phyloP scores from a whole-genome alignment of 306 rosid species.

The Ochetophila trinervis region DNA sequence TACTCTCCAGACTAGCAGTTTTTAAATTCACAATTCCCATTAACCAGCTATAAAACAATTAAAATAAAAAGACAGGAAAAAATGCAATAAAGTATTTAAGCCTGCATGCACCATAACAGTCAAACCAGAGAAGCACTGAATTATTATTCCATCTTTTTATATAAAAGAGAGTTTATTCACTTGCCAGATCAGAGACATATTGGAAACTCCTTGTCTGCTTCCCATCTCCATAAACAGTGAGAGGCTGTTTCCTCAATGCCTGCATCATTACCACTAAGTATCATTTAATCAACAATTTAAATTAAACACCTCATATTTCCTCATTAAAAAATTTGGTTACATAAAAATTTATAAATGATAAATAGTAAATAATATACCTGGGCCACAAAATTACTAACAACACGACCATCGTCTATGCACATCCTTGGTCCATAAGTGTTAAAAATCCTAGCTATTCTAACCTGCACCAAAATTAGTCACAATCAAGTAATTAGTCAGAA shows the following conservation, averaged over 20 bases:
- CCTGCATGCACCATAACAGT: neutral
- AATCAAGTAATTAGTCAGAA: neutral
- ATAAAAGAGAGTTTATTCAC: neutral
- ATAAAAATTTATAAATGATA: neutral
- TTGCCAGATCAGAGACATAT: slow-evolving; percentile 96
- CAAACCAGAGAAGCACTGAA: too few species aligned
- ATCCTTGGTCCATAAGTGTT: slow-evolving; percentile 97
- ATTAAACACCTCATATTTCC: slow-evolving; percentile 1
- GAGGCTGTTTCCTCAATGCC: slow-evolving; percentile 96
- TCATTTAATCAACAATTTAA: slow-evolving; percentile 14
- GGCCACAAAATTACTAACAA: slow-evolving; percentile 96
- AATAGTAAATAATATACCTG: slow-evolving; percentile 43
- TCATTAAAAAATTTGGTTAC: neutral
- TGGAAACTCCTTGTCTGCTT: slow-evolving; percentile 99
- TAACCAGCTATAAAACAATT: neutral
- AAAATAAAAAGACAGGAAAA: neutral
- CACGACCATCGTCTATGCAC: slow-evolving; percentile 99
- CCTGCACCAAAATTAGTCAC: slow-evolving; percentile 38
- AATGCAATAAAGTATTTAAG: neutral
- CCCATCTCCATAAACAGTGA: slow-evolving; percentile 98
- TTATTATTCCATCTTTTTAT: neutral
- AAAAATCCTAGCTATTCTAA: slow-evolving; percentile 95
- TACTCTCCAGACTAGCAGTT: slow-evolving; percentile 17
- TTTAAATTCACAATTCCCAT: neutral
- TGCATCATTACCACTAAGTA: slow-evolving; percentile 37